Conservation (phyloP, 805 yeast genomes). For the Saccharomyces paradoxus region DNA sequence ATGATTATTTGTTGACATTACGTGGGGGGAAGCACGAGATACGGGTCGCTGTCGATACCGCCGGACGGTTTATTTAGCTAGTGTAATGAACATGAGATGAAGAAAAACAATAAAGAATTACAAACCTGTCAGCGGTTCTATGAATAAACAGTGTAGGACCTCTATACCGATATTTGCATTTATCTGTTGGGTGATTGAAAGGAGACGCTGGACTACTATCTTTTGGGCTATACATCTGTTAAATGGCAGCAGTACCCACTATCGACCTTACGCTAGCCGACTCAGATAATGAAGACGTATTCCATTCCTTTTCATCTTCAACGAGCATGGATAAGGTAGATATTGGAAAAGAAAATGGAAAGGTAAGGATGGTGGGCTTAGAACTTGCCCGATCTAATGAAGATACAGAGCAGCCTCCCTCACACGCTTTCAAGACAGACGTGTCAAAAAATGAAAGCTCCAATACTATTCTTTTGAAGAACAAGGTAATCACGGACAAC, state of each 20-base stretch:
- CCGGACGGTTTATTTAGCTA: background rate
- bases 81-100: background rate
- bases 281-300: conserved; percentile 4
- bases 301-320: background rate
- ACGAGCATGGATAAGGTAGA: background rate
- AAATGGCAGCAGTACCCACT: conserved; percentile 9
- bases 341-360: background rate
- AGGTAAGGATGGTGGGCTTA: background rate
- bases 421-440: background rate
- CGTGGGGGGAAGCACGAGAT: background rate
- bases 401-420: background rate
- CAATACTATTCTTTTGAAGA: background rate
- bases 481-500: background rate
- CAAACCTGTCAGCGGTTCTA: background rate
- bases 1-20: background rate
- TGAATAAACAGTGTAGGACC: background rate
- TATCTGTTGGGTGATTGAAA: background rate
- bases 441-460: background rate
- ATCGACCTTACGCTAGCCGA: conserved; percentile 17
- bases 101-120: background rate
- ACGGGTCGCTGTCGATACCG: background rate
- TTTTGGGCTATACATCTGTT: background rate
- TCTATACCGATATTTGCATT: background rate
- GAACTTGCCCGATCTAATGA: background rate
- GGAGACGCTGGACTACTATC: background rate